Evolutionary conservation across 805 yeast species (phyloP), one percentile per base, ranked within the genome.

Genomic region (Yarrowia phangngaensis): DNA sequence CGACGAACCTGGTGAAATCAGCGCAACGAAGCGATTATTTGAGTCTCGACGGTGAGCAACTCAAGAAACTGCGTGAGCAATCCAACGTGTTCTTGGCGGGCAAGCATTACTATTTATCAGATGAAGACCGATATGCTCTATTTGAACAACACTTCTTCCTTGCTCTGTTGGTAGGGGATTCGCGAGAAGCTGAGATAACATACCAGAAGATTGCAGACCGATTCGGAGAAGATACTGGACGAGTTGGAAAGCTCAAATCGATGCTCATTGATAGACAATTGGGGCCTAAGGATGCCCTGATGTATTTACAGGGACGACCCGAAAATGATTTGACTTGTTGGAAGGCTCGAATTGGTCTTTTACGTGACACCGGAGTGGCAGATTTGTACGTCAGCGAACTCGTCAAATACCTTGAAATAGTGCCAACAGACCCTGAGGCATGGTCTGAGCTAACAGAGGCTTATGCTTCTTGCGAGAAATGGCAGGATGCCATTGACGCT

Each of bases 391-490:
- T 85, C 34, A 67, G 70, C 26, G 74, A 72, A 47, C 69, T 89
- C 56, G 67, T 69, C 8, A 72, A 69, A 26, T 76, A 73, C 55
- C 64, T 85, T 46, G 81, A 79, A 49, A 65, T 72, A 43, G 78
- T 75, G 56, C 95, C 97, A 1, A 62, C 80, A 15, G 97, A 92
- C 63, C 68, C 76, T 2, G 79, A 82, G 54, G 68, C 83, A 2
- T 87, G 95, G 95, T 71, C 79, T 38, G 95, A 85, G 63, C 69
- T 88, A 50, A 82, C 79, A 3, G 76, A 78, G 27, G 68, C 74
- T n/a, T 90, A 90, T 61, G 64, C 64, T 17, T 61, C 67, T 11
- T 53, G 72, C 7, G 88, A 88, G 1, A 79, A 80, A 58, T 79
- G 74, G 55, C 81, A 77, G 26, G 79, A 80, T 56, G 81, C 92